These are phyloP conservation scores for Cyberlindnera samutprakarnensis DNA, from an alignment of 805 yeast species.

Conservation along the genomic window DNA sequence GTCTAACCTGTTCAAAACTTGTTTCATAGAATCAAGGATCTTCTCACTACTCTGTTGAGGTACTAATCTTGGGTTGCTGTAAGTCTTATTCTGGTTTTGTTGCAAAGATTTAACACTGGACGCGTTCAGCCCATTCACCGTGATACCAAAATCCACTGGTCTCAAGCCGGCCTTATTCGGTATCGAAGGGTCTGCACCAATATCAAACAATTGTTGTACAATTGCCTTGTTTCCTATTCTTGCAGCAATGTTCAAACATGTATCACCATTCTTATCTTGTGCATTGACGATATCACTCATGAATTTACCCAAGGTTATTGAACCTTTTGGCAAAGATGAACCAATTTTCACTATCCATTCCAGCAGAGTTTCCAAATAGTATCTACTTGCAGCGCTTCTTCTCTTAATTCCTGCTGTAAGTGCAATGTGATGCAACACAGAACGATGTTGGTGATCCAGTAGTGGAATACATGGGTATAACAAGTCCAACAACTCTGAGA, in stretches of 20 bases:
- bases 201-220: constrained; percentile 72
- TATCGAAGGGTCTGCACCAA: constrained; percentile 78
- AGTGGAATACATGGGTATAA: constrained; percentile 67
- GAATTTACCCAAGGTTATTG: constrained; percentile 45
- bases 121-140: constrained; percentile 25
- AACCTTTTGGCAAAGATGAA: constrained; percentile 34
- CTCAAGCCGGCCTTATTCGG: constrained; percentile 81
- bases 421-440: constrained; percentile 83
- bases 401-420: constrained; percentile 72
- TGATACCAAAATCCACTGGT: constrained; percentile 81
- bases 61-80: constrained; percentile 1
- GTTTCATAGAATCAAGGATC: constrained; percentile 43
- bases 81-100: neutral
- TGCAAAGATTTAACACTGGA: neutral
- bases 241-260: constrained; percentile 89
- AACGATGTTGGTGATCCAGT: constrained; percentile 63
- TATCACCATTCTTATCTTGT: constrained; percentile 91
- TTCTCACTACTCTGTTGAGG: constrained; percentile 25
- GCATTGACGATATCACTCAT: constrained; percentile 72
- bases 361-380: constrained; percentile 61
- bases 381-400: constrained; percentile 63
- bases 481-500: constrained; percentile 59
- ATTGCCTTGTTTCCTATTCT: constrained; percentile 77
- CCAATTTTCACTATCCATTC: constrained; percentile 72
- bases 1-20: constrained; percentile 44